Percentiles rank a stretch among this genome's conserved stretches.
Evolutionary conservation across 139 green algal genomes (phyloP).

Genomic region (Ettlia oleoabundans): DNA sequence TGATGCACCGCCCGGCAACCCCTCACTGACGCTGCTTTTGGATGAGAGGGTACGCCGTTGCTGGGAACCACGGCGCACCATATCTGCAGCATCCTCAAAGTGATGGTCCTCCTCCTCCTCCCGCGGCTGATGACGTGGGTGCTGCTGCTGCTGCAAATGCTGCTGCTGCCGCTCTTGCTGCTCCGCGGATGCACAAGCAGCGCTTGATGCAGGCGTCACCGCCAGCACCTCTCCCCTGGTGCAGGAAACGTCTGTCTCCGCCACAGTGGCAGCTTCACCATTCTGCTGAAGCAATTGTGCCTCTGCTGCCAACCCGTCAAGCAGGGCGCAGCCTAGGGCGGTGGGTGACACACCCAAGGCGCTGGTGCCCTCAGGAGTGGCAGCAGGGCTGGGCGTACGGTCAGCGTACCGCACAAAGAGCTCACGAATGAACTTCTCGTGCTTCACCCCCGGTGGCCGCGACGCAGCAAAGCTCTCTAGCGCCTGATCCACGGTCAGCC

Average conservation of each 20-base stretch:
- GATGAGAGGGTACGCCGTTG: not conserved
- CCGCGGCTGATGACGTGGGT: not conserved
- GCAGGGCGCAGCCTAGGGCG: not conserved
- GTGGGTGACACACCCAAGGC: not conserved
- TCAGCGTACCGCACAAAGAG: constrained; percentile 67
- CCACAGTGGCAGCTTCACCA: not conserved
- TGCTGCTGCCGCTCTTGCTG: too few species aligned
- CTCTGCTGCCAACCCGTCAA: not conserved
- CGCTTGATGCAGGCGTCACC: too few species aligned
- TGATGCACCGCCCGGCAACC: too few species aligned
- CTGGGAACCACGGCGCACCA: not conserved
- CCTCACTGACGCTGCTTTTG: not conserved
- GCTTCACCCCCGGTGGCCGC: constrained; percentile 82
- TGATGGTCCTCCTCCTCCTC: constrained; percentile 8
- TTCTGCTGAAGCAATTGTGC: not conserved
- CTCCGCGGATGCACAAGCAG: too few species aligned
- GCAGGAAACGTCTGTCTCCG: not conserved
- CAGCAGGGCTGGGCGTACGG: not conserved
- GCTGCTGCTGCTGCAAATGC: not conserved
- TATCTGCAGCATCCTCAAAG: constrained; percentile 16
- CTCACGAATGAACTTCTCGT: constrained; percentile 79
- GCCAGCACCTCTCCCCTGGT: too few species aligned
- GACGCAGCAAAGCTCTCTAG: constrained; percentile 72
- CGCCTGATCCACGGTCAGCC: constrained; percentile 72
- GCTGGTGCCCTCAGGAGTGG: constrained; percentile 13